A percentile compares a stretch with the other conserved stretches of the same genome.
Evolutionary conservation across 805 yeast genomes (phyloP).

Genomic region (Saturnispora saitoi): DNA sequence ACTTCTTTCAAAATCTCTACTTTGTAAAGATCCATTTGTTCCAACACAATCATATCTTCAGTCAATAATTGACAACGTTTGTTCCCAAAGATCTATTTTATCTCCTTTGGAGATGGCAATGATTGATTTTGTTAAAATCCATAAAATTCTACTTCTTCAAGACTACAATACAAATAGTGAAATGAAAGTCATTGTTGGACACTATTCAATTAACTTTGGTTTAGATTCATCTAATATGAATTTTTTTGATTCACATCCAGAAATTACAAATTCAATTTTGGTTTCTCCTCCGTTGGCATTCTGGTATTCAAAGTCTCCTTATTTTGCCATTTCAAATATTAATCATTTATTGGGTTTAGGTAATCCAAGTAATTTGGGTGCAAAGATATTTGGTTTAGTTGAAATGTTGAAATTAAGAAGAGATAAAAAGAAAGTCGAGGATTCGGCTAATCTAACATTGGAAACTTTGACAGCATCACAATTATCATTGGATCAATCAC

Average conservation of each 20-base stretch:
- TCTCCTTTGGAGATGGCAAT: slow-evolving; percentile 52
- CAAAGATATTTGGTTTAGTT: slow-evolving; percentile 62
- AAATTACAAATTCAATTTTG: slow-evolving; percentile 33
- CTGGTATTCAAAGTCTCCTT: slow-evolving; percentile 70
- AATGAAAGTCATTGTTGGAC: slow-evolving; percentile 49
- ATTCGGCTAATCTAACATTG: slow-evolving; percentile 18
- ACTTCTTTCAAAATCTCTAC: slow-evolving; percentile 69
- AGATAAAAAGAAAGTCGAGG: slow-evolving; percentile 49
- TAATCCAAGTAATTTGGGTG: slow-evolving; percentile 66
- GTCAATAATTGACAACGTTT: slow-evolving; percentile 70
- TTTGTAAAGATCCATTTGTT: slow-evolving; percentile 75
- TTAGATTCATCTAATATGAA: slow-evolving; percentile 55
- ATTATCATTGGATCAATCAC: slow-evolving; percentile 41
- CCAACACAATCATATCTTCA: slow-evolving; percentile 74
- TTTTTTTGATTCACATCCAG: slow-evolving; percentile 39
- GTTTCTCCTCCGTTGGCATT: slow-evolving; percentile 32
- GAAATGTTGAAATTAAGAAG: slow-evolving; percentile 64
- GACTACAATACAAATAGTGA: slow-evolving; percentile 46
- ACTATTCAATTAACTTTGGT: slow-evolving; percentile 61
- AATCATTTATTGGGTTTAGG: slow-evolving; percentile 74
- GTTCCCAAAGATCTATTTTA: slow-evolving; percentile 52
- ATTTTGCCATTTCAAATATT: slow-evolving; percentile 69
- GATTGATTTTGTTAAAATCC: slow-evolving; percentile 56
- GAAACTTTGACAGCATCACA: slow-evolving; percentile 17
- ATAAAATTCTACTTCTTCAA: slow-evolving; percentile 58